Conservation (phyloP, 2,329 filamentous ascomycete species). For the Plectosphaerella cucumerina region DNA sequence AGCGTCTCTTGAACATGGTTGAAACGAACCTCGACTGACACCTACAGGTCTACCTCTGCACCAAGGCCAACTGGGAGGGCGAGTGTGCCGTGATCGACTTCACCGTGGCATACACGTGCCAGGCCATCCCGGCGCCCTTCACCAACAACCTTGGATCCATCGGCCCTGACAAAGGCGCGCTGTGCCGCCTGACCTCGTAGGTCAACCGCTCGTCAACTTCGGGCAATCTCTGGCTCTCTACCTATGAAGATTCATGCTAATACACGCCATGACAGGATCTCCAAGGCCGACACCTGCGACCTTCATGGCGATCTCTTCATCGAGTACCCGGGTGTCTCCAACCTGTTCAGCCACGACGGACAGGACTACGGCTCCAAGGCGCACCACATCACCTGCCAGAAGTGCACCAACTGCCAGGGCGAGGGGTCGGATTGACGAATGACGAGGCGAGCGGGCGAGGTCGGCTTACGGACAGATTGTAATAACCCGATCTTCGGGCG, state of each 20-base stretch:
- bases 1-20: background rate
- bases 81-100: background rate
- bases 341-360: background rate
- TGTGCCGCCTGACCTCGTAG: conserved; percentile 2
- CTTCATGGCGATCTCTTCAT: conserved; percentile 2
- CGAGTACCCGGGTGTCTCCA: background rate
- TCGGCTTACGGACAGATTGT: too few relatives aligned
- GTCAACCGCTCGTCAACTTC: too few relatives aligned
- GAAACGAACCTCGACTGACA: background rate
- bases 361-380: background rate
- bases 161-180: background rate
- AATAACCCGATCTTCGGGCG: too few relatives aligned
- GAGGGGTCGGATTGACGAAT: background rate
- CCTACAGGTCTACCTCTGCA: background rate
- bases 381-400: conserved; percentile 1
- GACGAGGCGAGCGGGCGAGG: too few relatives aligned
- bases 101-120: background rate
- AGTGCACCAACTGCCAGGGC: conserved; percentile 3
- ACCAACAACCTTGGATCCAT: conserved; percentile 1
- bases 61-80: background rate
- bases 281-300: background rate
- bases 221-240: too few relatives aligned
- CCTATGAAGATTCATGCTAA: background rate
- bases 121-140: background rate
- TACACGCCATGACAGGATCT: background rate